Percentiles rank a stretch among this genome's conserved stretches.
Conservation (phyloP, 163 green algal species). For the Scenedesmus sp. region DNA sequence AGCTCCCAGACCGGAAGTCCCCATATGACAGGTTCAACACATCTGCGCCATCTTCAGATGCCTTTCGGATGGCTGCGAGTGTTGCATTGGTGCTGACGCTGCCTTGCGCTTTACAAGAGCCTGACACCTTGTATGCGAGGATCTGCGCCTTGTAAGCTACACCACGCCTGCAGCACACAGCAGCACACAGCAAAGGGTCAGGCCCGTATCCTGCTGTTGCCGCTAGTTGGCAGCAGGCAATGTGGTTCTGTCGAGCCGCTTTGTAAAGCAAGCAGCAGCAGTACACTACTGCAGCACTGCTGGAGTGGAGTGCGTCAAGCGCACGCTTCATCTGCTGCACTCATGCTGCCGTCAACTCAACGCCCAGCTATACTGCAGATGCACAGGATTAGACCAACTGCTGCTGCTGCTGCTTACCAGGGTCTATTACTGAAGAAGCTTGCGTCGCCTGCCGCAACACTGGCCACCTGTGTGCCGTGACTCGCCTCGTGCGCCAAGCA, state of each 20-base stretch:
- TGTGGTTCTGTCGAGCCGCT: no score
- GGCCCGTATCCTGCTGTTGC: no score
- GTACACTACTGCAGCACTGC: no score
- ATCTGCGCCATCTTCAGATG: conserved; percentile 1
- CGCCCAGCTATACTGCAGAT: no score
- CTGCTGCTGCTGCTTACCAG: not conserved
- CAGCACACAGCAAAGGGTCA: no score
- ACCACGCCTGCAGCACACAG: not conserved
- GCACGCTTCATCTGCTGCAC: no score
- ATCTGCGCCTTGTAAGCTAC: not conserved
- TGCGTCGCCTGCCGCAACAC: conserved; percentile 22
- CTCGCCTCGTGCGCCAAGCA: not conserved
- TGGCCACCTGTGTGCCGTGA: conserved; percentile 5
- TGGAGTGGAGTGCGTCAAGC: no score
- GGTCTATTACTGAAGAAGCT: not conserved
- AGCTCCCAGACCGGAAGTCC: not conserved
- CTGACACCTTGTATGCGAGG: conserved; percentile 19
- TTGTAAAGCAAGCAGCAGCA: no score
- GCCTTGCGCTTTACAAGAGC: not conserved
- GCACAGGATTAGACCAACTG: no score
- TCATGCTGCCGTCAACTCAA: no score
- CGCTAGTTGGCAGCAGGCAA: no score
- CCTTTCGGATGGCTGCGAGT: not conserved
- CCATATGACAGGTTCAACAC: conserved; percentile 25
- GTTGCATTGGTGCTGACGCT: conserved; percentile 30